Evolutionary conservation across 2,329 filamentous ascomycete species (phyloP).

Genomic region (Emmonsiellopsis sp.): DNA sequence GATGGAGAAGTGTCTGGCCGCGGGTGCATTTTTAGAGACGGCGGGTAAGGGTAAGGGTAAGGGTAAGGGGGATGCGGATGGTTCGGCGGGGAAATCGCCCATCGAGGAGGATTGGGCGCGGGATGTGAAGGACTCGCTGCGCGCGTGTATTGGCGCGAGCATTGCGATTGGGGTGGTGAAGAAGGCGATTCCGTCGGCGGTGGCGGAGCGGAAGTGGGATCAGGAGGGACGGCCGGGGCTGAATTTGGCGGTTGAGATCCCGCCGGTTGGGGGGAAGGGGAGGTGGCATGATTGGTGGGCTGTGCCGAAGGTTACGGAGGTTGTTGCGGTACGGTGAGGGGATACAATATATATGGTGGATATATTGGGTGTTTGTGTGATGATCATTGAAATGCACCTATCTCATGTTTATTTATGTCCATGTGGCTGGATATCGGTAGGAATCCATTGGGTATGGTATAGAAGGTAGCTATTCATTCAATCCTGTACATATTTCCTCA

Average conservation of each 20-base stretch:
- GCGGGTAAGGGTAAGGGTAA: neutral
- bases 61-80: neutral
- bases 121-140: slow-evolving; percentile 51
- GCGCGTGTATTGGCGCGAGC: slow-evolving; percentile 61
- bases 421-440: no score
- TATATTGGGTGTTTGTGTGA: neutral
- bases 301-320: slow-evolving; percentile 29
- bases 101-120: slow-evolving; percentile 52
- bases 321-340: slow-evolving; percentile 3
- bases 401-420: no score
- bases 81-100: neutral
- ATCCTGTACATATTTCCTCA: no score
- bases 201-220: slow-evolving; percentile 2
- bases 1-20: slow-evolving; percentile 33
- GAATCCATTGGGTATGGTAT: no score
- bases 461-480: no score
- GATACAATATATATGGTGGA: no score
- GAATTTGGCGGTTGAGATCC: slow-evolving; percentile 26
- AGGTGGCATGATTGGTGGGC: slow-evolving; percentile 38
- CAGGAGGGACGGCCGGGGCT: slow-evolving; percentile 7
- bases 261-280: slow-evolving; percentile 28
- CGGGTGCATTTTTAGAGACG: slow-evolving; percentile 23
- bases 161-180: slow-evolving; percentile 53
- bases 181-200: slow-evolving; percentile 37
- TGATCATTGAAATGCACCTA: no score